phyloP scores from a whole-genome alignment of 2,329 filamentous ascomycete species.

The Immersiporthe knoxdaviesiana region DNA sequence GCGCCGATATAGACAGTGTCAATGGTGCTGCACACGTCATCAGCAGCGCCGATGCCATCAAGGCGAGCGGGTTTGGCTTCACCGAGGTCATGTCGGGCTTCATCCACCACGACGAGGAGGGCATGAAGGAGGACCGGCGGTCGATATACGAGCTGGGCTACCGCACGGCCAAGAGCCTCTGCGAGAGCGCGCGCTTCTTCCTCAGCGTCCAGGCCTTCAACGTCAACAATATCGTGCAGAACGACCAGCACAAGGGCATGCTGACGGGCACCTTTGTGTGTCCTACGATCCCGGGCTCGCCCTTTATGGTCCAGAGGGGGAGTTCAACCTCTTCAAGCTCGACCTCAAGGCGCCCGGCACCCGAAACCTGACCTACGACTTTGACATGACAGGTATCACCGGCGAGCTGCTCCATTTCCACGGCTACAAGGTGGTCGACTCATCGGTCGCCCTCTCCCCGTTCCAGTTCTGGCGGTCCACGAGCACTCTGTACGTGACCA shows the following conservation, averaged over 20 bases:
- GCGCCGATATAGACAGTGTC: constrained; percentile 41
- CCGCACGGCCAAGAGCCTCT: constrained; percentile 55
- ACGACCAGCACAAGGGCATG: constrained; percentile 54
- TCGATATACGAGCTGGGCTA: constrained; percentile 58
- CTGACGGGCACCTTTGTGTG: constrained; percentile 64
- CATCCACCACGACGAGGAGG: constrained; percentile 55
- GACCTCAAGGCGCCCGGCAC: constrained; percentile 60
- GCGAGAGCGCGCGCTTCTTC: constrained; percentile 61
- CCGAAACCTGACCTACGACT: constrained; percentile 63
- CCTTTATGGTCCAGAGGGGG: constrained; percentile 63
- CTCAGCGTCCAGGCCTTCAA: constrained; percentile 61
- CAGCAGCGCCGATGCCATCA: constrained; percentile 45
- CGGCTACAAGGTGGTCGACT: constrained; percentile 65
- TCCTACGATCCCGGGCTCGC: constrained; percentile 56
- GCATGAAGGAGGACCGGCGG: constrained; percentile 47
- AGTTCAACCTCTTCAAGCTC: constrained; percentile 59
- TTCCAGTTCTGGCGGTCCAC: constrained; percentile 64
- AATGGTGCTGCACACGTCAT: constrained; percentile 44
- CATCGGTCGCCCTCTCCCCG: constrained; percentile 60
- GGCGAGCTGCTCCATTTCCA: constrained; percentile 60
- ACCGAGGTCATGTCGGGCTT: constrained; percentile 68
- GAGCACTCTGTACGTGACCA: constrained; percentile 64
- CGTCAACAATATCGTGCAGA: constrained; percentile 50
- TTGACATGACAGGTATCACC: constrained; percentile 60
- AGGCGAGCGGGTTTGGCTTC: constrained; percentile 59